A percentile compares a stretch with the other conserved stretches of the same genome.
These are phyloP conservation scores for Schoenoplectus triqueter DNA, from an alignment of 202 grass and related monocot genomes.

Conservation along the genomic window DNA sequence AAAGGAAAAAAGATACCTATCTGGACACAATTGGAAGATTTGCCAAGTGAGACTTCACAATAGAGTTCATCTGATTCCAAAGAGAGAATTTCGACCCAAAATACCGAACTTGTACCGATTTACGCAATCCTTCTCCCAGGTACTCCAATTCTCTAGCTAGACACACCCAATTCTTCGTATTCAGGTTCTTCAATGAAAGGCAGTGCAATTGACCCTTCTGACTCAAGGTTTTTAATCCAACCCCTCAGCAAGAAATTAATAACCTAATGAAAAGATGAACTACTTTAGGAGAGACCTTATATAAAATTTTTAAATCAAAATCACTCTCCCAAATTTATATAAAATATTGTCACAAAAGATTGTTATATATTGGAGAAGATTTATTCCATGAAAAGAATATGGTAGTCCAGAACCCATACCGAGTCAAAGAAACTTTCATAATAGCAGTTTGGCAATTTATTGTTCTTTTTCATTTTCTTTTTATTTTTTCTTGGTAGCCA, in stretches of 20 bases:
- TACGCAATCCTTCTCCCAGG: conserved; percentile 70
- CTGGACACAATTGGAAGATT: conserved; percentile 53
- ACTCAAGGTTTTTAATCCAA: conserved; percentile 93
- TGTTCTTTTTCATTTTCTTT: neutral
- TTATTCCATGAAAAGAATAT: neutral
- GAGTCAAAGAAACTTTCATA: neutral
- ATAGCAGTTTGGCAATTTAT: neutral
- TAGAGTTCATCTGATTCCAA: conserved; percentile 62
- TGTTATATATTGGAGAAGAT: neutral
- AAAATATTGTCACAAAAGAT: neutral
- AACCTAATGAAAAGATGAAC: conserved; percentile 52
- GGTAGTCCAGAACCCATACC: neutral
- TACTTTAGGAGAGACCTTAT: conserved; percentile 25
- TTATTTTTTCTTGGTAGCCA: neutral
- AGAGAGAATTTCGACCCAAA: conserved; percentile 69
- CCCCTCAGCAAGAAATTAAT: conserved; percentile 90
- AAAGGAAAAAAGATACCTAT: conserved; percentile 34
- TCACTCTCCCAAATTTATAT: neutral
- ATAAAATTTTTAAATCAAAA: neutral
- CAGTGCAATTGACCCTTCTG: conserved; percentile 57
- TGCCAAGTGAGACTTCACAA: conserved; percentile 48
- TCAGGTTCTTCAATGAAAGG: conserved; percentile 78
- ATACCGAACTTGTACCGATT: conserved; percentile 75
- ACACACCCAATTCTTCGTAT: conserved; percentile 52
- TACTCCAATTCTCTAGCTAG: conserved; percentile 67